Conservation (phyloP, 148 eudicot species). For the Simmondsia chinensis region DNA sequence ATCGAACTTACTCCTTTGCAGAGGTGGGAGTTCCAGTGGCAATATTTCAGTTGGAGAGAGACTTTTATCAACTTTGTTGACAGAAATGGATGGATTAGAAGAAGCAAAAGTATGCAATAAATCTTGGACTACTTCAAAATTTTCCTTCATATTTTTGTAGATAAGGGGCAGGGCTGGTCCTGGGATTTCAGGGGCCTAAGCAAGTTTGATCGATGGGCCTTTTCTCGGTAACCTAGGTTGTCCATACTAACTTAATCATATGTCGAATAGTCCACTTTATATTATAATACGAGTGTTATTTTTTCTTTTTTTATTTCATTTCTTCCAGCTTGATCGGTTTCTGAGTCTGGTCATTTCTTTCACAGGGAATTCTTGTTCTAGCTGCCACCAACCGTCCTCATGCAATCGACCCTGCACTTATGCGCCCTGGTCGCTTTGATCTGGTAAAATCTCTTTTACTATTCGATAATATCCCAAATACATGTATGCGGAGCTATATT, state of each 20-base stretch:
- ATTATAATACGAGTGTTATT: too few species aligned
- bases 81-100: constrained; percentile 98
- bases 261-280: too few species aligned
- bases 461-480: too few species aligned
- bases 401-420: constrained; percentile 91
- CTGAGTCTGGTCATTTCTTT: not conserved
- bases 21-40: constrained; percentile 74
- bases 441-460: constrained; percentile 32
- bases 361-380: constrained; percentile 86
- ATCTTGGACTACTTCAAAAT: not conserved
- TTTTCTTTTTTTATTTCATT: not conserved
- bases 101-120: constrained; percentile 54
- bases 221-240: too few species aligned
- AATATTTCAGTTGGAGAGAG: constrained; percentile 74
- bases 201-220: too few species aligned
- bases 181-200: too few species aligned
- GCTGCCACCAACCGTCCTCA: constrained; percentile 96
- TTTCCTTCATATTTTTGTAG: too few species aligned
- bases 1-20: constrained; percentile 14
- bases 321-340: not conserved
- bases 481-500: too few species aligned
- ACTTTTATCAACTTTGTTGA: constrained; percentile 81
- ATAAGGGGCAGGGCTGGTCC: too few species aligned
- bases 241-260: too few species aligned
- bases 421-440: constrained; percentile 99